Conservation (phyloP, 306 rosid species). For the Leucaena leucocephala region DNA sequence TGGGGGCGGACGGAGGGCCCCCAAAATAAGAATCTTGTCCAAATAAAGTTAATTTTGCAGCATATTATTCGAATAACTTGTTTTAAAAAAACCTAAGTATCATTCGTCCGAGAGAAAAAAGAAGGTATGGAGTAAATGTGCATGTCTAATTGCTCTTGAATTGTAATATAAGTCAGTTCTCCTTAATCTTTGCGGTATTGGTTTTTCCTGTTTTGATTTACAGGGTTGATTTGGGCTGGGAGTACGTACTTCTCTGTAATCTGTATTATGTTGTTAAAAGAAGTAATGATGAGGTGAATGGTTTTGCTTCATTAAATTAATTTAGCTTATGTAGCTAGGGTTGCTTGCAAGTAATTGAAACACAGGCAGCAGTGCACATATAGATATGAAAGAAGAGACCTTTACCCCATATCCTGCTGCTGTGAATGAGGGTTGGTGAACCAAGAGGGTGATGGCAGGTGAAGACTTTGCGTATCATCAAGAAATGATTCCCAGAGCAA, state of each 20-base stretch:
- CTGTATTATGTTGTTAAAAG: neutral
- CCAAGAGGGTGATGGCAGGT: constrained; percentile 59
- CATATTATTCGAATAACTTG: too few relatives aligned
- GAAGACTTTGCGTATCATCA: constrained; percentile 75
- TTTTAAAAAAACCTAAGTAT: too few relatives aligned
- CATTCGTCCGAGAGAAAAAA: too few relatives aligned
- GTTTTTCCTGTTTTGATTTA: neutral
- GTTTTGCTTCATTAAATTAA: constrained; percentile 9
- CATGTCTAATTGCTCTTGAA: constrained; percentile 4
- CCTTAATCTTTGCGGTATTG: neutral
- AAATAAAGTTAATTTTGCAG: too few relatives aligned
- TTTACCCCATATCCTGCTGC: constrained; percentile 44
- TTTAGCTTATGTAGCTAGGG: constrained; percentile 19
- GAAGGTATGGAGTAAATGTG: neutral
- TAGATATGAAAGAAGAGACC: constrained; percentile 45
- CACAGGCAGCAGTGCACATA: constrained; percentile 61
- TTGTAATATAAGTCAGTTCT: neutral
- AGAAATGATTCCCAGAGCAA: constrained; percentile 56
- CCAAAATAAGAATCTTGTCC: too few relatives aligned
- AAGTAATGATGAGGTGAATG: neutral
- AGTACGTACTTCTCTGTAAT: neutral
- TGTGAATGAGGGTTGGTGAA: constrained; percentile 58
- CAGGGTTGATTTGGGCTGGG: neutral
- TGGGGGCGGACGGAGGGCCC: too few relatives aligned
- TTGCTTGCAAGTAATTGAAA: constrained; percentile 61